Evolutionary conservation across 306 rosid species (phyloP), one percentile per base, ranked within the genome.

Genomic region (Quercus bicolor): DNA sequence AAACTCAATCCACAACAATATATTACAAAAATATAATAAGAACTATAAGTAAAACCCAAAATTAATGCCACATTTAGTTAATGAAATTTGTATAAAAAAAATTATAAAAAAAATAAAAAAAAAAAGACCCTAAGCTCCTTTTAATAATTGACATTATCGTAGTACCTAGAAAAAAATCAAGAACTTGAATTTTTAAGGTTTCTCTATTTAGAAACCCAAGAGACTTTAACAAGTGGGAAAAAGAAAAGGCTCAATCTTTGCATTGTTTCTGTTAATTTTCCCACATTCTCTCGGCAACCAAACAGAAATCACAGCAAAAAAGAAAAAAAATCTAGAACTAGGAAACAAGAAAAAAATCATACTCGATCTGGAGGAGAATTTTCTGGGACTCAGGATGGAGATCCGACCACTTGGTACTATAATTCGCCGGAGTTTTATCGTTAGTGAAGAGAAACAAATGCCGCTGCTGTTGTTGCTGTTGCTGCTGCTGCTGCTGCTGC

Each of bases 321-420:
- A 6, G 12, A 34, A 29, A 28, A 51, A 6, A 34, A 76, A 3
- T 14, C 9, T 6, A 24, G 68, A 51, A 7, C 57, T 52, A 34
- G 7, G 77, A 66, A 61, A 37, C 2, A 37, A 51, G 19, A 8
- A 75, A 6, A 16, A 3, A 29, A 60, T 78, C 87, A 62, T 84
- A 96, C 99, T 93, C 99, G 66, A 96, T 93, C 87, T 84, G 93
- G 76, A 93, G 93, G 70, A 96, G 92, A 80, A 83, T 37, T 83
- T 96, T 96, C 96, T 90, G 99, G 54, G 97, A 96, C 79, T 93
- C 98, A 2, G 96, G 96, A 66, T 96, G 98, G 75, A 96, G 94
- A 77, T 96, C 99, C 15, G 91, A 81, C 99, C 99, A 96, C 82
- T 96, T 93, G 79, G 93, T 89, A 40, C 94, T 74, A 77, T 91